Evolutionary conservation across 2,329 filamentous ascomycete species (phyloP).

Genomic region (Colletotrichum zoysiae): DNA sequence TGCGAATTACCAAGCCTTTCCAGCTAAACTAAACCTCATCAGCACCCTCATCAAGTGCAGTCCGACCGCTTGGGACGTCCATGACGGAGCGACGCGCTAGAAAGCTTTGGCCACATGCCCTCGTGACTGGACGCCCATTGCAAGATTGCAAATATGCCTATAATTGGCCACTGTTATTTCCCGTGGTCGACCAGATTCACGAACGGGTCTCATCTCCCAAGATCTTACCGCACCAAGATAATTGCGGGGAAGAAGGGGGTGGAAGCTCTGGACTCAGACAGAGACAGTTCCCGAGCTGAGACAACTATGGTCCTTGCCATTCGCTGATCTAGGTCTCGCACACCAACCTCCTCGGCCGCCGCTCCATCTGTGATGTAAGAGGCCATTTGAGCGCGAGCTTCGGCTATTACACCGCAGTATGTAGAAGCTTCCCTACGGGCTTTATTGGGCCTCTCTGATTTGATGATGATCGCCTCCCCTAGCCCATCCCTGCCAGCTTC

Average conservation of each 20-base stretch:
- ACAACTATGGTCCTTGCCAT: slow-evolving; percentile 35
- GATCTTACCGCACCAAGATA: slow-evolving; percentile 30
- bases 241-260: slow-evolving; percentile 40
- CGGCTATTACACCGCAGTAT: slow-evolving; percentile 10
- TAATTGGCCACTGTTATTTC: slow-evolving; percentile 33
- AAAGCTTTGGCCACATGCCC: slow-evolving; percentile 9
- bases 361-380: slow-evolving; percentile 21
- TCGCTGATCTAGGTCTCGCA: slow-evolving; percentile 13
- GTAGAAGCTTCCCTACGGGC: not conserved
- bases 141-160: slow-evolving; percentile 18
- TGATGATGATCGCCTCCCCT: slow-evolving; percentile 14
- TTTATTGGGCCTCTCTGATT: not conserved
- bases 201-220: slow-evolving; percentile 27
- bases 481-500: slow-evolving; percentile 25
- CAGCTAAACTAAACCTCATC: not conserved
- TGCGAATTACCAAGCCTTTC: not conserved
- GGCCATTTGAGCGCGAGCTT: not conserved
- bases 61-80: not conserved
- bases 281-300: slow-evolving; percentile 36
- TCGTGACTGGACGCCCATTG: not conserved
- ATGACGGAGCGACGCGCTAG: not conserved
- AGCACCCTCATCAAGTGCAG: not conserved
- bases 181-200: slow-evolving; percentile 21
- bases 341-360: slow-evolving; percentile 22
- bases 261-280: slow-evolving; percentile 28